These are phyloP conservation scores for Nadsonia fulvescens DNA, from an alignment of 805 yeast species.

Conservation along the genomic window DNA sequence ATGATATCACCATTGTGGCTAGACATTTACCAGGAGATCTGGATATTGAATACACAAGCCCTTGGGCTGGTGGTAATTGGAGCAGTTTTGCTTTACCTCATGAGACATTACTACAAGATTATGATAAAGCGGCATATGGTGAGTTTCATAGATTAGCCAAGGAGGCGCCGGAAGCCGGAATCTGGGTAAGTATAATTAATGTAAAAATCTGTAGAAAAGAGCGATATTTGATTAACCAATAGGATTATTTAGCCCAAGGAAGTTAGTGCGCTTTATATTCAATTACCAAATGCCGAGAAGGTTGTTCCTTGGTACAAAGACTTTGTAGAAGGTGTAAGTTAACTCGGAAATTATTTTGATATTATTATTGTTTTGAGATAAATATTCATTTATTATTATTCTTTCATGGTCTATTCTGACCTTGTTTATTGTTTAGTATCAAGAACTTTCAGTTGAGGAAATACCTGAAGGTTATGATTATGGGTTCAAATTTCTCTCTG, in stretches of 20 bases:
- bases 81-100: slow-evolving; percentile 44
- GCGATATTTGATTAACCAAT: too few relatives aligned
- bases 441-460: slow-evolving; percentile 18
- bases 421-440: too few relatives aligned
- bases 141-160: slow-evolving; percentile 3
- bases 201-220: slow-evolving; percentile 4
- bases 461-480: slow-evolving; percentile 34
- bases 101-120: slow-evolving; percentile 12
- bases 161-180: slow-evolving; percentile 5
- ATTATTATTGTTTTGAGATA: too few relatives aligned
- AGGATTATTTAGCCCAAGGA: too few relatives aligned
- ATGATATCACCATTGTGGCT: slow-evolving; percentile 41
- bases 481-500: slow-evolving; percentile 40
- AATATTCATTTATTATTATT: too few relatives aligned
- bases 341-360: too few relatives aligned
- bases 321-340: slow-evolving; percentile 6
- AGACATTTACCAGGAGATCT: slow-evolving; percentile 65
- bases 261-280: slow-evolving; percentile 2
- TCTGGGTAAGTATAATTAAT: slow-evolving; percentile 3
- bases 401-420: too few relatives aligned
- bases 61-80: slow-evolving; percentile 61
- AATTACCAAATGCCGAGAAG: slow-evolving; percentile 1
- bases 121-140: slow-evolving; percentile 5
- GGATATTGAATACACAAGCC: slow-evolving; percentile 56
- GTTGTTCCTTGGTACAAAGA: slow-evolving; percentile 5